Evolutionary conservation across 2,329 filamentous ascomycete species (phyloP), one percentile per base, ranked within the genome.

Genomic region (Alternaria panax): DNA sequence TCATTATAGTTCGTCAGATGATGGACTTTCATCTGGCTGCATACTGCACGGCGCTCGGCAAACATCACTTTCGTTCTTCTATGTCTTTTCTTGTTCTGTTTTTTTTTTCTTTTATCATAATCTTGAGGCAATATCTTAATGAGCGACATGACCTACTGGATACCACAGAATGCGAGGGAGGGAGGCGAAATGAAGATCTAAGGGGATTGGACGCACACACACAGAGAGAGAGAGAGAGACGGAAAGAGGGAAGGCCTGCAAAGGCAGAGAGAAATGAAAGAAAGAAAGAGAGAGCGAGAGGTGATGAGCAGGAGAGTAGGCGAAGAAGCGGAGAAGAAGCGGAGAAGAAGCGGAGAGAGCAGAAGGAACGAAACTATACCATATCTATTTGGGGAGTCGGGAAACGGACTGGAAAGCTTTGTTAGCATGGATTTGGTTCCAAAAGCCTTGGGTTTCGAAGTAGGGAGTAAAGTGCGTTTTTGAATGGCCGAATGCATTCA

Each of bases 41-140:
- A 79, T 79, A 78, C 71, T 76, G 75, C 76, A 78, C 66, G 76
- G 76, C 76, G 76, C 75, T 72, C 66, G 75, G 68, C 68, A 32
- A 32, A 14, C 12, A 53, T 34, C 43, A 27, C 38, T n/a, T 52
- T 45, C 28, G 20, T 16, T 58, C 18, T 45, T 54, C 46, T 42
- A 25, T 38, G 24, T 57, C 38, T 30, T 47, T 73, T 62, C 7
- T 20, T 7, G 61, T 32, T 12, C 30, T 14, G 14, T 46, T 72
- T 62, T 65, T 50, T 46, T 71, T 62, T 64, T 50, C 1, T 40
- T 22, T 59, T 63, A 50, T 53, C 63, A 69, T 66, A 70, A 68
- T 72, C 71, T 73, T 65, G 46, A 34, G 65, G 71, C 16, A 77
- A n/a, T n/a, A n/a, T 7, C 67, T 74, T 78, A 76, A 77, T 76